Evolutionary conservation across 2,329 filamentous ascomycete species (phyloP).

Genomic region (Hypoxylon rubiginosum): DNA sequence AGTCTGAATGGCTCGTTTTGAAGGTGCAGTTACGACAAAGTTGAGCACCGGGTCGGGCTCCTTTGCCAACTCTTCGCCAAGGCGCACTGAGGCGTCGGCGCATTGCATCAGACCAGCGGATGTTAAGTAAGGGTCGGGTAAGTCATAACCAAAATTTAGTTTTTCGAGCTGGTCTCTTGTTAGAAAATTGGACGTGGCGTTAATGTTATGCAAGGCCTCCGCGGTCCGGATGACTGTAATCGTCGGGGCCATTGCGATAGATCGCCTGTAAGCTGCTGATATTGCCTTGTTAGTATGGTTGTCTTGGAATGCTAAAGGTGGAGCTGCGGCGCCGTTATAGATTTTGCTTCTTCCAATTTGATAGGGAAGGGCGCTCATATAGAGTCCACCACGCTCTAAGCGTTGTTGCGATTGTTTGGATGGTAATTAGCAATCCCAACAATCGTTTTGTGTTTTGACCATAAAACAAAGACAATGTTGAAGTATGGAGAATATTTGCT

Average conservation of each 20-base stretch:
- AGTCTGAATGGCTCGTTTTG: slow-evolving; percentile 83
- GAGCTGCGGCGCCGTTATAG: not conserved
- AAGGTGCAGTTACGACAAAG: slow-evolving; percentile 79
- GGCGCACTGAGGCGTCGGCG: slow-evolving; percentile 65
- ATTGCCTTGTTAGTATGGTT: not conserved
- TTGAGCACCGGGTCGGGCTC: slow-evolving; percentile 69
- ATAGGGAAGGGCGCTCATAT: no score
- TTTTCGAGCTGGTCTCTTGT: no score
- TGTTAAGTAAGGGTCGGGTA: slow-evolving; percentile 82
- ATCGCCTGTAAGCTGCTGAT: not conserved
- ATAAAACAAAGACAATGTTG: no score
- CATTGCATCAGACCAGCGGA: slow-evolving; percentile 80
- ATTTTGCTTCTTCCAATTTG: no score
- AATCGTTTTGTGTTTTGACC: no score
- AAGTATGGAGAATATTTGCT: no score
- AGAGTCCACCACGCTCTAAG: no score
- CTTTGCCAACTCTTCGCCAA: slow-evolving; percentile 75
- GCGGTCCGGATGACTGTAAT: slow-evolving; percentile 78
- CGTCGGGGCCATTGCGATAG: slow-evolving; percentile 59
- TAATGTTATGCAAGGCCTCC: slow-evolving; percentile 84
- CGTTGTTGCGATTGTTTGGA: no score
- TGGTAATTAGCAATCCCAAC: no score
- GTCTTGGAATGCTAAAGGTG: not conserved
- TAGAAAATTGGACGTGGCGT: no score
- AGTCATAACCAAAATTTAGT: no score